Conservation (phyloP, 371 early-diverging fungal species). For the Mucor piriformis region DNA sequence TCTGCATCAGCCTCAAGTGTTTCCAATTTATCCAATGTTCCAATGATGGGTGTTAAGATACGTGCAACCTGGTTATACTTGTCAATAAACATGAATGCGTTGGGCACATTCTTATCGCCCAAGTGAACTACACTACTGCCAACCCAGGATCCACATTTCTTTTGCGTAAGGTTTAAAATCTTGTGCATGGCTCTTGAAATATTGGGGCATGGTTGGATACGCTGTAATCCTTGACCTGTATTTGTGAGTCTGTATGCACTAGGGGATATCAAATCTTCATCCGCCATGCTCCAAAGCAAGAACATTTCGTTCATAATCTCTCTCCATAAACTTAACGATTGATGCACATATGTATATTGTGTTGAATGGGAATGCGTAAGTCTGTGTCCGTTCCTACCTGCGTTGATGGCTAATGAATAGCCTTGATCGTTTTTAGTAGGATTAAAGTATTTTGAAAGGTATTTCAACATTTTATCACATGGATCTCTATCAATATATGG, state of each 20-base stretch:
- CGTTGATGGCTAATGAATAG: conserved; percentile 84
- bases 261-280: conserved; percentile 79
- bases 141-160: conserved; percentile 84
- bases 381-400: conserved; percentile 86
- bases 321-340: conserved; percentile 92
- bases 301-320: conserved; percentile 97
- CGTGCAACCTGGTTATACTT: conserved; percentile 97
- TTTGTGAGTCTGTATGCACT: conserved; percentile 88
- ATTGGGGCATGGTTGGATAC: conserved; percentile 80
- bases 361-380: conserved; percentile 89
- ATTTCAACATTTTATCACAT: conserved; percentile 90
- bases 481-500: conserved; percentile 75
- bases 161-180: conserved; percentile 84
- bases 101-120: conserved; percentile 92
- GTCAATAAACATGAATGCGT: conserved; percentile 96
- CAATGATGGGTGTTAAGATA: conserved; percentile 88
- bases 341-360: conserved; percentile 92
- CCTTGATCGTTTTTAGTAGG: conserved; percentile 59
- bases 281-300: conserved; percentile 91
- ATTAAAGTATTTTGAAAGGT: conserved; percentile 71
- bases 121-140: conserved; percentile 95
- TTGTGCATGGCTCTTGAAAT: conserved; percentile 85
- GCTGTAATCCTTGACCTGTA: conserved; percentile 96
- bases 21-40: conserved; percentile 76
- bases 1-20: conserved; percentile 55